Evolutionary conservation across 1,139 yeast genomes (phyloP), one percentile per base, ranked within the genome.

Genomic region (Sugiyamaella japonica): DNA sequence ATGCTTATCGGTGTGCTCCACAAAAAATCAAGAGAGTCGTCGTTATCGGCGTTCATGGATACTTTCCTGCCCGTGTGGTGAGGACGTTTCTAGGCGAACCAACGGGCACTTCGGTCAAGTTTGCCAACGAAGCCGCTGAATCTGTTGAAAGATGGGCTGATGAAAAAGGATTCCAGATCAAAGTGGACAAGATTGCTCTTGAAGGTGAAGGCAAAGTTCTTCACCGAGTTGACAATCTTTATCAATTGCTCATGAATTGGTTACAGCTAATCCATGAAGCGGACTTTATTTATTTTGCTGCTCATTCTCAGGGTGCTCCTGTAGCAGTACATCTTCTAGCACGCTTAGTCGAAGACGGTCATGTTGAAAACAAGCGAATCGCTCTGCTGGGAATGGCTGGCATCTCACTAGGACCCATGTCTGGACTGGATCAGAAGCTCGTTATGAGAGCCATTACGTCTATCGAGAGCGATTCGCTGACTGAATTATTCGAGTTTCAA

Each of bases 251-350:
- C 69, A 74, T 76, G 61, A 84, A 84, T 67, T 88, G 95, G 90
- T 73, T 78, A 45, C 74, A 81, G 17, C 89, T 87, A 62, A 76
- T 93, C 29, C 79, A 81, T 53, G 78, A 81, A 31, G 91, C 97
- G 0, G 98, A 93, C 68, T 86, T 86, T 62, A 82, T 93, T 9
- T 89, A 86, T 67, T 80, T 93, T 60, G 97, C 97, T 0, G 84
- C 96, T 0, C 99, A 93, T 72, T 89, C 97, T 0, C 99, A 93
- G 70, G 98, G 99, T 0, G 85, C 95, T 53, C 97, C 96, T 0
- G 98, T 93, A 0, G 83, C 96, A 0, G 83, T 89, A 1, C 85
- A 89, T 48, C 69, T 93, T 31, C 72, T 90, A 34, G 88, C 96
- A 0, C 78, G 81, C 61, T 75, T 93, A 45, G 80, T 93, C 7